Evolutionary conservation across 441 rosid species (phyloP).

Genomic region (Populus hybrid): DNA sequence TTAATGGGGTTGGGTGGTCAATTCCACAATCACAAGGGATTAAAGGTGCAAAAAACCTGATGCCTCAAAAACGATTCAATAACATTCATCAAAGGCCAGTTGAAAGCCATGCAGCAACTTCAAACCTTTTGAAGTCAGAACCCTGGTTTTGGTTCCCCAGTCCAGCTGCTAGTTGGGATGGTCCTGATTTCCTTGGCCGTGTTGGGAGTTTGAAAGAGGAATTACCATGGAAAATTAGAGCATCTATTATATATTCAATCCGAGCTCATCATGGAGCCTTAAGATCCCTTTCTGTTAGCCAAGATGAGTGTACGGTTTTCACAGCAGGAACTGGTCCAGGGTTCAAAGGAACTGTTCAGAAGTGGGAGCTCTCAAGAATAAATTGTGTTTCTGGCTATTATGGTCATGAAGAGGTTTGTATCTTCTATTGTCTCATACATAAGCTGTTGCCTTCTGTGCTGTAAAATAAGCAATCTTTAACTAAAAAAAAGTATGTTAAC

Average conservation of each 20-base stretch:
- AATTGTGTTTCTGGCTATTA: slow-evolving; percentile 75
- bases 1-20: slow-evolving; percentile 82
- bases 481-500: background rate
- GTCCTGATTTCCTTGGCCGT: slow-evolving; percentile 74
- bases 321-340: slow-evolving; percentile 93
- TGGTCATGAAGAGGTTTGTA: slow-evolving; percentile 96
- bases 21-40: slow-evolving; percentile 74
- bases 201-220: slow-evolving; percentile 76
- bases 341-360: slow-evolving; percentile 87
- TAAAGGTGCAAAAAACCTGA: slow-evolving; percentile 56
- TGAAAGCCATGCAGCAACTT: slow-evolving; percentile 39
- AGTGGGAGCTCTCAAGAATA: slow-evolving; percentile 88
- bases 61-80: slow-evolving; percentile 48
- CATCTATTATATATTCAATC: slow-evolving; percentile 68
- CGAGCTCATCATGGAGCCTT: slow-evolving; percentile 88
- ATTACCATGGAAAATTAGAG: slow-evolving; percentile 82
- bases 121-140: slow-evolving; percentile 54
- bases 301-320: slow-evolving; percentile 79
- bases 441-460: slow-evolving; percentile 5
- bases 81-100: slow-evolving; percentile 26
- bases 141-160: slow-evolving; percentile 97
- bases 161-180: slow-evolving; percentile 87
- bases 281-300: slow-evolving; percentile 77
- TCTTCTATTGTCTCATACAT: slow-evolving; percentile 16
- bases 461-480: background rate